phyloP scores from a whole-genome alignment of 177 flowering plant genomes.

The Telopea speciosissima region DNA sequence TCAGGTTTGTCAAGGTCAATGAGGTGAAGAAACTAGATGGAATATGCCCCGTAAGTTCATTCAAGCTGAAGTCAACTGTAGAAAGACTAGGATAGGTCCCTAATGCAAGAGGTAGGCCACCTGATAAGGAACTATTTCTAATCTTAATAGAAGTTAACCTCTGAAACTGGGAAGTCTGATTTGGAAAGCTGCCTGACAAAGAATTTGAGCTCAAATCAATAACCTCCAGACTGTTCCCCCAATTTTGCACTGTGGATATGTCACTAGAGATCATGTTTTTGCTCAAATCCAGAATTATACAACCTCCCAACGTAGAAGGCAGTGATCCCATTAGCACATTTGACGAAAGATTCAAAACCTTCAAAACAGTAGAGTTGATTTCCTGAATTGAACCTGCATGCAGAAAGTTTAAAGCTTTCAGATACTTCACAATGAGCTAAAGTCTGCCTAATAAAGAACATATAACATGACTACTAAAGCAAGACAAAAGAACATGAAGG shows the following conservation, averaged over 20 bases:
- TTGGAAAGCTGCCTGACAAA: slow-evolving; percentile 67
- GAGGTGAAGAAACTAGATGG: slow-evolving; percentile 61
- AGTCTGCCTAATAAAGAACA: neutral
- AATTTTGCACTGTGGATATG: slow-evolving; percentile 47
- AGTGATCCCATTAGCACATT: slow-evolving; percentile 57
- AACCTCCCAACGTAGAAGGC: slow-evolving; percentile 54
- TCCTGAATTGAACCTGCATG: slow-evolving; percentile 49
- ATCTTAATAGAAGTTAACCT: slow-evolving; percentile 44
- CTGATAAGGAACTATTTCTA: slow-evolving; percentile 58
- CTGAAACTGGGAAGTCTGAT: slow-evolving; percentile 42
- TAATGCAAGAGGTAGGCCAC: slow-evolving; percentile 47
- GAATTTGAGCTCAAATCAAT: slow-evolving; percentile 79
- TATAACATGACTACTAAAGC: neutral
- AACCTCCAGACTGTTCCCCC: slow-evolving; percentile 54
- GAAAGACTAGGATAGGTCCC: slow-evolving; percentile 36
- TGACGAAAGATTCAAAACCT: slow-evolving; percentile 68
- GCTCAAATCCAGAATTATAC: slow-evolving; percentile 60
- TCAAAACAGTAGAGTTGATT: slow-evolving; percentile 61
- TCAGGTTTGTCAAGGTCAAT: slow-evolving; percentile 40
- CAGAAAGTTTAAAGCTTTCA: neutral
- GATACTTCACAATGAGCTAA: slow-evolving; percentile 4
- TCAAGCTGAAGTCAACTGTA: slow-evolving; percentile 66
- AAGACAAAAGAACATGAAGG: neutral
- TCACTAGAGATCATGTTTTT: slow-evolving; percentile 59
- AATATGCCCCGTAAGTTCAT: slow-evolving; percentile 58